Percentiles rank a stretch among this genome's conserved stretches.
phyloP scores from a whole-genome alignment of 805 yeast genomes.

The Blastobotrys muscicola region DNA sequence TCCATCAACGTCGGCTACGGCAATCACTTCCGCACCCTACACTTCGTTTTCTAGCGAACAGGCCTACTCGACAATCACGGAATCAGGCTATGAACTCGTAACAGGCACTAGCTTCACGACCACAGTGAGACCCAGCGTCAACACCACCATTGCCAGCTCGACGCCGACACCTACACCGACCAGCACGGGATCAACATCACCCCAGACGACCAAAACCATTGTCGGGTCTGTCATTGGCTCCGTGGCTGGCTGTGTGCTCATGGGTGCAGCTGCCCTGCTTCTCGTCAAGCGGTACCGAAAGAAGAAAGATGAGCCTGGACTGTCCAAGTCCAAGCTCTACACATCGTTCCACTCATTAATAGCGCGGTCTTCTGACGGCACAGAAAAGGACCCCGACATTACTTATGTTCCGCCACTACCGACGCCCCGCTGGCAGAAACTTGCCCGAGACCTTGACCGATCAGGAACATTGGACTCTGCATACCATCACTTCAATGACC shows the following conservation, averaged over 20 bases:
- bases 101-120: background rate
- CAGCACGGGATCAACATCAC: conserved; percentile 1
- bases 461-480: too few relatives aligned
- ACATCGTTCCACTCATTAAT: too few relatives aligned
- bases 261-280: conserved; percentile 11
- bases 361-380: background rate
- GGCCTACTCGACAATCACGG: too few relatives aligned
- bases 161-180: conserved; percentile 3
- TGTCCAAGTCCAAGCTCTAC: too few relatives aligned
- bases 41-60: too few relatives aligned
- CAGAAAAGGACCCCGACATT: background rate
- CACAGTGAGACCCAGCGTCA: background rate
- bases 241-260: conserved; percentile 19
- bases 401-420: background rate
- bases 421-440: too few relatives aligned
- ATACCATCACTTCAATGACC: too few relatives aligned
- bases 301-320: background rate
- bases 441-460: too few relatives aligned
- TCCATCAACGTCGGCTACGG: too few relatives aligned
- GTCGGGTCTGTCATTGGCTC: conserved; percentile 22
- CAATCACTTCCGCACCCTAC: too few relatives aligned
- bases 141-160: conserved; percentile 2
- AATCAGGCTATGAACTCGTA: too few relatives aligned
- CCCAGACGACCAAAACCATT: conserved; percentile 12
- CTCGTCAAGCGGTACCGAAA: conserved; percentile 4